These are phyloP conservation scores for Venturia carpophila DNA, from an alignment of 2,329 filamentous ascomycete genomes.

Conservation along the genomic window DNA sequence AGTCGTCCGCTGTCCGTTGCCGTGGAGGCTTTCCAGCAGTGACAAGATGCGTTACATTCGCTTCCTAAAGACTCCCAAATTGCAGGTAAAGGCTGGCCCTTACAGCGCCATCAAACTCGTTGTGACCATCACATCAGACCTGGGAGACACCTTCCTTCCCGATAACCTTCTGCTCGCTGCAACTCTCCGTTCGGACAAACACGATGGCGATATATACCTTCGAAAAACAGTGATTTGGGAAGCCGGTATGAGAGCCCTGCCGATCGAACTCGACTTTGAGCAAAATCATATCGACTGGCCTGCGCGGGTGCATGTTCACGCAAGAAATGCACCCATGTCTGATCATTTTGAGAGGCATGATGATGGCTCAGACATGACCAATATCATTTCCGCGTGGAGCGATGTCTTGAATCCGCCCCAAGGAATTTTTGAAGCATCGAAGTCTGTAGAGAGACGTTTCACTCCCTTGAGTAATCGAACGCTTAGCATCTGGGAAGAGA, in stretches of 20 bases:
- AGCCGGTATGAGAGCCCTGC: constrained; percentile 37
- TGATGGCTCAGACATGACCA: constrained; percentile 27
- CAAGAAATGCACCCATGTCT: constrained; percentile 22
- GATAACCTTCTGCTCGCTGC: constrained; percentile 38
- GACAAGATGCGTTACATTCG: constrained; percentile 50
- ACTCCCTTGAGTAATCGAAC: constrained; percentile 32
- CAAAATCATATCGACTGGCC: constrained; percentile 33
- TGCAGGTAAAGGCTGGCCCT: constrained; percentile 28
- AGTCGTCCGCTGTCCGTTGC: background rate
- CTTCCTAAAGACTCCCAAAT: constrained; percentile 56
- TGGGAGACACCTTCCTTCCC: constrained; percentile 58
- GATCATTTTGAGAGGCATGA: constrained; percentile 28
- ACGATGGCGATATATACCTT: constrained; percentile 34
- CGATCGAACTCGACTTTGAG: constrained; percentile 36
- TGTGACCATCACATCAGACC: constrained; percentile 60
- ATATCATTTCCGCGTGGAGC: constrained; percentile 53
- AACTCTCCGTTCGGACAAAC: constrained; percentile 28
- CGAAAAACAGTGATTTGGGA: constrained; percentile 39
- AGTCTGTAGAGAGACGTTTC: constrained; percentile 50
- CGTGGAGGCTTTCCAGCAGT: background rate
- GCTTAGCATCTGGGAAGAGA: constrained; percentile 58
- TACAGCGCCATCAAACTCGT: constrained; percentile 41
- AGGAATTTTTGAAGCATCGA: constrained; percentile 38
- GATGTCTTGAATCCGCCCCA: constrained; percentile 34
- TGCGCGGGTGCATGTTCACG: constrained; percentile 35